phyloP scores from a whole-genome alignment of 441 rosid genomes.

The Hypseocharis bilobata region DNA sequence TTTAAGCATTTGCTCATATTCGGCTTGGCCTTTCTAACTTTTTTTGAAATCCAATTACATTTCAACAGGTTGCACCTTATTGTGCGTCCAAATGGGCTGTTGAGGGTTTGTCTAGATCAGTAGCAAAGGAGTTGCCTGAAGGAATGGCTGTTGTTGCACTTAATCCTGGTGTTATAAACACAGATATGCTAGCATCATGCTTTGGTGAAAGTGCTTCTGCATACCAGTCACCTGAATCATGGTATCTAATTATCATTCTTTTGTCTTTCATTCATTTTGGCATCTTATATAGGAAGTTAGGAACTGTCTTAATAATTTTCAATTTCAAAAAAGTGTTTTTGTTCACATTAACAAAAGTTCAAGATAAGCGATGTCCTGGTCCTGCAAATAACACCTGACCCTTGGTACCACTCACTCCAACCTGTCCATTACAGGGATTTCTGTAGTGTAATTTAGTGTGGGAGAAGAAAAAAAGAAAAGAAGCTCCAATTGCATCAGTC shows the following conservation, averaged over 20 bases:
- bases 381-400: no score
- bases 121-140: conserved; percentile 83
- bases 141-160: conserved; percentile 86
- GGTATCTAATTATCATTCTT: conserved; percentile 33
- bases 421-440: no score
- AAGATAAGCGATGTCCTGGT: no score
- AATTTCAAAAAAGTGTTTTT: no score
- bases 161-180: conserved; percentile 89
- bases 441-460: no score
- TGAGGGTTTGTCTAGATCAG: conserved; percentile 84
- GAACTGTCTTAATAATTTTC: no score
- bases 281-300: no score
- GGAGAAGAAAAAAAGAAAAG: no score
- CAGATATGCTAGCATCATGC: conserved; percentile 82
- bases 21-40: neutral
- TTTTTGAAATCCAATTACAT: conserved; percentile 6
- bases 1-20: neutral
- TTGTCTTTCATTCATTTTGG: no score
- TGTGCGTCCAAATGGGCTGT: conserved; percentile 98
- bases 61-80: conserved; percentile 80
- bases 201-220: conserved; percentile 69
- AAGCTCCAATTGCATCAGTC: no score
- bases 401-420: no score
- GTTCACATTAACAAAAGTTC: no score
- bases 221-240: conserved; percentile 80